Percentiles rank a stretch among this genome's conserved stretches.
Evolutionary conservation across 768 basidiomycete species (phyloP).

Genomic region (Lactifluus hygrophoroides): DNA sequence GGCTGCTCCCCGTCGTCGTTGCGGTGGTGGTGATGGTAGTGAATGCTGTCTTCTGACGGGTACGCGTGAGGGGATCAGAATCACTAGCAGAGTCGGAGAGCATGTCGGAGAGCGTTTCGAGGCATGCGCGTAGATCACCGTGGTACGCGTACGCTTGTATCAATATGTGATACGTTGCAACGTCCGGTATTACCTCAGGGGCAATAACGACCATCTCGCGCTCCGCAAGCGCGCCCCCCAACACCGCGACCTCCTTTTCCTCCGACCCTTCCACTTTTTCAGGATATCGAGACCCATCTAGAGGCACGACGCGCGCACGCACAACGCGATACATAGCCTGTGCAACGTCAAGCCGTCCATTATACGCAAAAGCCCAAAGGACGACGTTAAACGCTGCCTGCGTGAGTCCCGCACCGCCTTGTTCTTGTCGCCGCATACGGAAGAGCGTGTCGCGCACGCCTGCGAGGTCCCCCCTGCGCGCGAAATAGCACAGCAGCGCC

Average conservation of each 20-base stretch:
- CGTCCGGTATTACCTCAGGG: slow-evolving; percentile 43
- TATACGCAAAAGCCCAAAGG: slow-evolving; percentile 58
- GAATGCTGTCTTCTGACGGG: too few relatives aligned
- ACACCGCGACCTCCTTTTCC: slow-evolving; percentile 26
- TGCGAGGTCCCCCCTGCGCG: slow-evolving; percentile 36
- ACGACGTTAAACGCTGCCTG: slow-evolving; percentile 62
- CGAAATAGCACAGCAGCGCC: slow-evolving; percentile 48
- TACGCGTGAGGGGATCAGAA: slow-evolving; percentile 20
- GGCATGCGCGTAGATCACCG: slow-evolving; percentile 50
- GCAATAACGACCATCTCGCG: slow-evolving; percentile 39
- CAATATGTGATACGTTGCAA: slow-evolving; percentile 57
- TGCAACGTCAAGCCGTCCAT: slow-evolving; percentile 46
- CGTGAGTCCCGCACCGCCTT: slow-evolving; percentile 37
- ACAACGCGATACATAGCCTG: slow-evolving; percentile 48
- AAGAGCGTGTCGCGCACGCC: slow-evolving; percentile 49
- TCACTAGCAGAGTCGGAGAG: slow-evolving; percentile 27
- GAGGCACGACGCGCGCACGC: slow-evolving; percentile 21
- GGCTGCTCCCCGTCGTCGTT: slow-evolving; percentile 29
- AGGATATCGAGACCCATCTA: too few relatives aligned
- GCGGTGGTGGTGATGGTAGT: slow-evolving; percentile 10
- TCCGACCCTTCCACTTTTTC: slow-evolving; percentile 28
- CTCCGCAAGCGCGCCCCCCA: slow-evolving; percentile 33
- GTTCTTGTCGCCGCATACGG: slow-evolving; percentile 41
- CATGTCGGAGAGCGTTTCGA: slow-evolving; percentile 63
- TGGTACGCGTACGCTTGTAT: slow-evolving; percentile 65